Percentiles rank a stretch among this genome's conserved stretches.
phyloP scores from a whole-genome alignment of 2,329 filamentous ascomycete genomes.

The Apiospora rasikravindrae region DNA sequence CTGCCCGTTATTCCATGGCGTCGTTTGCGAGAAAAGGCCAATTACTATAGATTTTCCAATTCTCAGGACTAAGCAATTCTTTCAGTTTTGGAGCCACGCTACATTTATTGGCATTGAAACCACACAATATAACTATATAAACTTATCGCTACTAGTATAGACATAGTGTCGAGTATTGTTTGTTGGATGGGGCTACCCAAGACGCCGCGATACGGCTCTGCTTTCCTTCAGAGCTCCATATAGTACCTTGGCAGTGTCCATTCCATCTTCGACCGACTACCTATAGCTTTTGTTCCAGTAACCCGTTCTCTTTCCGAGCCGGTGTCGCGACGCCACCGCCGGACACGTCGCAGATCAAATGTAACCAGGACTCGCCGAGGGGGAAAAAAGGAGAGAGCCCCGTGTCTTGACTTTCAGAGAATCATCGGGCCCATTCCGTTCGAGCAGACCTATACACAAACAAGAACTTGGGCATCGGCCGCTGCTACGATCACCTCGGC shows the following conservation, averaged over 20 bases:
- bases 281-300: neutral
- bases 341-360: neutral
- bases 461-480: neutral
- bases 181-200: neutral
- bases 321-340: neutral
- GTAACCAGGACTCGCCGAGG: neutral
- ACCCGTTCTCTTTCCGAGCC: neutral
- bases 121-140: neutral
- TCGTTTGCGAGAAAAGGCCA: neutral
- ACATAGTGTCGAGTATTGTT: neutral
- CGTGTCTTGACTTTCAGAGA: too few relatives aligned
- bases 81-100: neutral
- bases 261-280: neutral
- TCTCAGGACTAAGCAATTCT: neutral
- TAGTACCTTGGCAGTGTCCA: neutral
- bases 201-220: neutral
- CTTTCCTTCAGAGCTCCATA: neutral
- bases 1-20: neutral
- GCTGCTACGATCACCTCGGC: neutral
- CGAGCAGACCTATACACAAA: too few relatives aligned
- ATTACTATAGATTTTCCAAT: neutral
- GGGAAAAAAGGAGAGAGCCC: neutral
- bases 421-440: neutral
- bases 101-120: neutral
- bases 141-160: neutral